Evolutionary conservation across 305 asterid species (phyloP).

Genomic region (Solanum hybrid): DNA sequence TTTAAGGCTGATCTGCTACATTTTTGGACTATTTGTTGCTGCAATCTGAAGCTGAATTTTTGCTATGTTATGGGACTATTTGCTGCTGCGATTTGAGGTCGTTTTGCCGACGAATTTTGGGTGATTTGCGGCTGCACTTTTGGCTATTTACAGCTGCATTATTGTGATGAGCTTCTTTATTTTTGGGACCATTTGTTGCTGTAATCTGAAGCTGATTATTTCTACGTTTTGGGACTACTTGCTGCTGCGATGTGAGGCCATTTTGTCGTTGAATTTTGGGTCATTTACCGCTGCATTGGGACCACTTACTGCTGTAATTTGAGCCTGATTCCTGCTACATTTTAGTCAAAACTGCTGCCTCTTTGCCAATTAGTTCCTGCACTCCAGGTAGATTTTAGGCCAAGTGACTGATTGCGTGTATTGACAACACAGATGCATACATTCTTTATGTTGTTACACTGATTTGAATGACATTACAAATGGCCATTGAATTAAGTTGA

Average conservation of each 20-base stretch:
- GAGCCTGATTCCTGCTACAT: not conserved
- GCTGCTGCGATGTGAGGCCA: not conserved
- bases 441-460: no score
- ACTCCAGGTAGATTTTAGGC: no score
- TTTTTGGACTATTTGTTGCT: not conserved
- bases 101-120: not conserved
- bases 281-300: not conserved
- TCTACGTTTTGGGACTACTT: not conserved
- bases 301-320: no score
- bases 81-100: not conserved
- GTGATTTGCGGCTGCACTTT: not conserved
- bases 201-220: not conserved
- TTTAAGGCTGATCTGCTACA: not conserved
- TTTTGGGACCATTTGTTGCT: not conserved
- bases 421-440: no score
- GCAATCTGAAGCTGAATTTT: not conserved
- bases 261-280: not conserved
- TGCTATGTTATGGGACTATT: not conserved
- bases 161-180: no score
- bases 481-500: no score
- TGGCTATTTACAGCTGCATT: not conserved
- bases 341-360: not conserved
- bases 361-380: slow-evolving; percentile 6
- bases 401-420: no score
- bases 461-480: no score